Percentiles rank a stretch among this genome's conserved stretches.
phyloP scores from a whole-genome alignment of 257 asterid species.

The Gentiana dahurica region DNA sequence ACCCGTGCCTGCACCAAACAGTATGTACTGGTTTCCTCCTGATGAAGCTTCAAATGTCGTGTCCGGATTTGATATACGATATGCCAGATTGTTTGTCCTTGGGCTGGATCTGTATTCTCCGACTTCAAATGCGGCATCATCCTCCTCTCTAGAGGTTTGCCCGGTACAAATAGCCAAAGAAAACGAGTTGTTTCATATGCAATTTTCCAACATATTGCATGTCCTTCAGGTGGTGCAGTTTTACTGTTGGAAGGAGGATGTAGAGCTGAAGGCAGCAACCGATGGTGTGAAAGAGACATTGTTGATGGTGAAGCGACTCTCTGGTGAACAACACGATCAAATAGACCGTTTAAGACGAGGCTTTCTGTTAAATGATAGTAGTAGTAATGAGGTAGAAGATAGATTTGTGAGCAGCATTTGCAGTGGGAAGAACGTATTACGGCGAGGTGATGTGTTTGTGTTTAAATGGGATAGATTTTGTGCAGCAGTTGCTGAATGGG shows the following conservation, averaged over 20 bases:
- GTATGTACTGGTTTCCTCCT: slow-evolving; percentile 96
- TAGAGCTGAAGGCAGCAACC: slow-evolving; percentile 10
- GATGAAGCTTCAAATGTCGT: slow-evolving; percentile 50
- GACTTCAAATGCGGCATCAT: slow-evolving; percentile 27
- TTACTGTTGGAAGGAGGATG: slow-evolving; percentile 40
- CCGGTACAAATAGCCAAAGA: slow-evolving; percentile 42
- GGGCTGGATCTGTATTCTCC: slow-evolving; percentile 48
- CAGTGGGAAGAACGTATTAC: slow-evolving; percentile 9
- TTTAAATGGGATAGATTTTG: slow-evolving; percentile 35
- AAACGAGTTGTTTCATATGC: slow-evolving; percentile 33
- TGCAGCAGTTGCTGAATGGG: slow-evolving; percentile 52
- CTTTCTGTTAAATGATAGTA: slow-evolving; percentile 13
- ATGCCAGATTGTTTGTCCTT: slow-evolving; percentile 55
- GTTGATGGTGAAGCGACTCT: slow-evolving; percentile 15
- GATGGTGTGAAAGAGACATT: slow-evolving; percentile 13
- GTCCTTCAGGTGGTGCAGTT: slow-evolving; percentile 83
- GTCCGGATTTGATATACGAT: slow-evolving; percentile 74
- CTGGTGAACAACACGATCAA: slow-evolving; percentile 24
- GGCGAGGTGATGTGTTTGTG: neutral
- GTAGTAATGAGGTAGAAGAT: slow-evolving; percentile 31
- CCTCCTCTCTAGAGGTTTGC: slow-evolving; percentile 26
- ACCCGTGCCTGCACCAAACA: slow-evolving; percentile 51
- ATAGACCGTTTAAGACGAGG: slow-evolving; percentile 20
- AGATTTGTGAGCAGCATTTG: slow-evolving; percentile 15
- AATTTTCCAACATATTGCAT: slow-evolving; percentile 61